A percentile compares a stretch with the other conserved stretches of the same genome.
These are phyloP conservation scores for Novakomyces olei DNA, from an alignment of 805 yeast species.

Conservation along the genomic window DNA sequence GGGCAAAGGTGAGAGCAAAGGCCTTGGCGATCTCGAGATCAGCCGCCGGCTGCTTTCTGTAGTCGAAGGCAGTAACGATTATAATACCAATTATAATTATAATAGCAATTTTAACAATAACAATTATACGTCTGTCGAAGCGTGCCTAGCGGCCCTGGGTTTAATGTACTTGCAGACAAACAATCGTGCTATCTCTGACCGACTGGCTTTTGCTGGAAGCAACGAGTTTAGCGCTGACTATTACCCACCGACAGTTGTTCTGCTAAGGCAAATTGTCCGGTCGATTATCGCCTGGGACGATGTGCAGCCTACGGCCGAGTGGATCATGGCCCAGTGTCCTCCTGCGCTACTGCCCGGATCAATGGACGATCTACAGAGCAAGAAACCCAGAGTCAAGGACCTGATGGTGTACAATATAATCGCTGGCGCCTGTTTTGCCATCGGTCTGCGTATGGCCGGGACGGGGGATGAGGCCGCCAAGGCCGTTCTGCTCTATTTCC, in stretches of 20 bases:
- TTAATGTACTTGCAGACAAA: constrained; percentile 52
- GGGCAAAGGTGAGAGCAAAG: constrained; percentile 82
- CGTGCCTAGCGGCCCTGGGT: constrained; percentile 43
- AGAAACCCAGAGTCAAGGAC: constrained; percentile 27
- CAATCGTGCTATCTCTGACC: constrained; percentile 35
- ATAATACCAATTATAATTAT: too few species aligned
- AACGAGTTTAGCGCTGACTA: constrained; percentile 35
- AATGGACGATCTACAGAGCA: constrained; percentile 6
- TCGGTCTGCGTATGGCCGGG: constrained; percentile 62
- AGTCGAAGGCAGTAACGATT: background rate
- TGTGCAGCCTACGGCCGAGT: constrained; percentile 26
- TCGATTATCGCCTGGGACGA: constrained; percentile 53
- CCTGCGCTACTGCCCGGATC: constrained; percentile 17
- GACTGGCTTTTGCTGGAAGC: constrained; percentile 36
- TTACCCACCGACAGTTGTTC: constrained; percentile 53
- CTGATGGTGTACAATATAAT: constrained; percentile 40
- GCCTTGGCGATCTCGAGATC: constrained; percentile 68
- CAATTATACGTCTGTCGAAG: constrained; percentile 7
- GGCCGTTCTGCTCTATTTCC: constrained; percentile 29
- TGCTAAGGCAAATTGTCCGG: constrained; percentile 40
- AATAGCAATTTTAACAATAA: too few species aligned
- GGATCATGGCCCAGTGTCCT: constrained; percentile 44
- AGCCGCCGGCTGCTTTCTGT: constrained; percentile 27
- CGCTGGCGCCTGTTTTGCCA: constrained; percentile 52
- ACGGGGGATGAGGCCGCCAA: constrained; percentile 33